phyloP scores from a whole-genome alignment of 768 basidiomycete species.

The Xerocomus spinulosus region DNA sequence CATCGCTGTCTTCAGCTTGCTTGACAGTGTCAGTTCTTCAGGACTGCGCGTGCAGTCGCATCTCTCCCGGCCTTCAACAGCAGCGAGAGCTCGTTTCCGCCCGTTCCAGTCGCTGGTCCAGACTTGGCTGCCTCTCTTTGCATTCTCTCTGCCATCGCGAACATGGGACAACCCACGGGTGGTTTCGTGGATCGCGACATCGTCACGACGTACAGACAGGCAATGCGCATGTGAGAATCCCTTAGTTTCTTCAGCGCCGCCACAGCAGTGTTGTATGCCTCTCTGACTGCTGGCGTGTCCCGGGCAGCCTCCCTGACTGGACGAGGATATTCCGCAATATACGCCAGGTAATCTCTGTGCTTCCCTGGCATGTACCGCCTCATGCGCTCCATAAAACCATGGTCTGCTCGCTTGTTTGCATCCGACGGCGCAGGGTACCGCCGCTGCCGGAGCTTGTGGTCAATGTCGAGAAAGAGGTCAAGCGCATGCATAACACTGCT shows the following conservation, averaged over 20 bases:
- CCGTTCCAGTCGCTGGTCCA: slow-evolving; percentile 74
- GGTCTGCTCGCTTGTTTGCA: slow-evolving; percentile 60
- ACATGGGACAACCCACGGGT: slow-evolving; percentile 47
- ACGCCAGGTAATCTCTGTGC: slow-evolving; percentile 79
- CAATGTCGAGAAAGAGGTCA: slow-evolving; percentile 83
- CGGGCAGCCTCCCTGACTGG: slow-evolving; percentile 60
- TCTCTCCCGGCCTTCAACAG: slow-evolving; percentile 89
- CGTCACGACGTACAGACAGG: slow-evolving; percentile 79
- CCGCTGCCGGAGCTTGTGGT: slow-evolving; percentile 74
- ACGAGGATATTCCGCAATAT: slow-evolving; percentile 56
- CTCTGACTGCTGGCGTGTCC: slow-evolving; percentile 52
- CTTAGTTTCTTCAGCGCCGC: slow-evolving; percentile 76
- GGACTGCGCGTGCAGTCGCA: slow-evolving; percentile 65
- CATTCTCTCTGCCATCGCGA: slow-evolving; percentile 50
- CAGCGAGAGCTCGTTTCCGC: slow-evolving; percentile 77
- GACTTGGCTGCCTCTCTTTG: slow-evolving; percentile 39
- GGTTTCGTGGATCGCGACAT: slow-evolving; percentile 65
- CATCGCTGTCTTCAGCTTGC: not conserved
- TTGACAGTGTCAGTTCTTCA: slow-evolving; percentile 31
- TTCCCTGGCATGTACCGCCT: slow-evolving; percentile 90
- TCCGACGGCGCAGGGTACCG: slow-evolving; percentile 64
- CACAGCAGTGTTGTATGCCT: slow-evolving; percentile 78
- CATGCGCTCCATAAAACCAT: slow-evolving; percentile 90
- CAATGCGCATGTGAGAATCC: slow-evolving; percentile 86
- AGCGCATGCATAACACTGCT: slow-evolving; percentile 85